Percentiles rank a stretch among this genome's conserved stretches.
phyloP scores from a whole-genome alignment of 83 land plant species.

The Picea engelmannii region DNA sequence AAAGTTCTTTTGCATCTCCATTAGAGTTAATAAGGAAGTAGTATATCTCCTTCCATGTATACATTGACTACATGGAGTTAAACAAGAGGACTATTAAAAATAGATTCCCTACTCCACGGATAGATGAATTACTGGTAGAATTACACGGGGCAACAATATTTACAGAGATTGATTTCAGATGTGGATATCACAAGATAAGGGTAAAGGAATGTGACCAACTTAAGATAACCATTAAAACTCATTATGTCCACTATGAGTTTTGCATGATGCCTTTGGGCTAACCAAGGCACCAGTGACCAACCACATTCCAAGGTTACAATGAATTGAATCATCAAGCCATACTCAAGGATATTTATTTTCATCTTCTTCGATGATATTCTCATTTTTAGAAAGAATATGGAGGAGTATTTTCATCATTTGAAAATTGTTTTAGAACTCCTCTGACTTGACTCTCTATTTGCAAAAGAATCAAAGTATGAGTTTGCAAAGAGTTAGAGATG shows the following conservation, averaged over 20 bases:
- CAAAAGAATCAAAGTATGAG: background rate
- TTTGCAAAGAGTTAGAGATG: background rate
- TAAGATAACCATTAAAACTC: slow-evolving; percentile 18
- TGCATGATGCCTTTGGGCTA: slow-evolving; percentile 17
- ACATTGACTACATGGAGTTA: slow-evolving; percentile 20
- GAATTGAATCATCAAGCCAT: slow-evolving; percentile 7
- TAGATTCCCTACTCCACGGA: slow-evolving; percentile 11
- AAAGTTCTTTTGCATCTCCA: background rate
- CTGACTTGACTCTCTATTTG: background rate
- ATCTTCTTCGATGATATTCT: slow-evolving; percentile 24
- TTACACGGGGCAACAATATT: slow-evolving; percentile 9
- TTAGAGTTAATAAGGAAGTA: background rate
- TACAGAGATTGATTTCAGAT: slow-evolving; percentile 17
- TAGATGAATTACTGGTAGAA: slow-evolving; percentile 23
- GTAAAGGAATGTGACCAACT: background rate
- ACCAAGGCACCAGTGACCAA: slow-evolving; percentile 14
- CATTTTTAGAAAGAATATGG: slow-evolving; percentile 3
- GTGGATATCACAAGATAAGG: slow-evolving; percentile 17
- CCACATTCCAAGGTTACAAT: slow-evolving; percentile 17
- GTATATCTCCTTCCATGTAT: background rate
- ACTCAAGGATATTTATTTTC: slow-evolving; percentile 1
- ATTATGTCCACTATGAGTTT: slow-evolving; percentile 17
- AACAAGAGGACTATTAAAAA: slow-evolving; percentile 16
- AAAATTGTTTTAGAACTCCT: background rate
- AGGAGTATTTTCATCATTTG: slow-evolving; percentile 13